These are phyloP conservation scores for Ophiocordyceps robertsii DNA, from an alignment of 2,329 filamentous ascomycete genomes.

Conservation along the genomic window DNA sequence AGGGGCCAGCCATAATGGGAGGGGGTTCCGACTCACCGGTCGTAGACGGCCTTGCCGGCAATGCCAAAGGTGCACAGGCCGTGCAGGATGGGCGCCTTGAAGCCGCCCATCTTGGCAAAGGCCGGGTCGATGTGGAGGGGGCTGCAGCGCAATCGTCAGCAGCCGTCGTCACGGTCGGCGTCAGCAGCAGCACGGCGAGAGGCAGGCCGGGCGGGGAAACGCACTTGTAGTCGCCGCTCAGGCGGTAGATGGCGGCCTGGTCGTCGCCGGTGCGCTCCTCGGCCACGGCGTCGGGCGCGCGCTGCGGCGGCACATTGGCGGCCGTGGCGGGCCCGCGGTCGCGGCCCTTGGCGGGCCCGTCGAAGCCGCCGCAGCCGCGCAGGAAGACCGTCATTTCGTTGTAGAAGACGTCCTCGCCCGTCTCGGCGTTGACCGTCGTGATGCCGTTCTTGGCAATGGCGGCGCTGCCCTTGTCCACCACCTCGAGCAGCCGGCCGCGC, in stretches of 20 bases:
- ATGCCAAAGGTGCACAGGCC: conserved; percentile 94
- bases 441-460: conserved; percentile 70
- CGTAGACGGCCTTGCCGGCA: conserved; percentile 77
- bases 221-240: conserved; percentile 84
- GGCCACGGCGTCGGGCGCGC: conserved; percentile 66
- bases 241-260: conserved; percentile 83
- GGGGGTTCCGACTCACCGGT: conserved; percentile 29
- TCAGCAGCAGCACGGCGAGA: conserved; percentile 2
- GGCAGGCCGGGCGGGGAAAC: too few species aligned
- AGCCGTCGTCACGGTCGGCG: neutral
- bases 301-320: conserved; percentile 62
- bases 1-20: too few species aligned
- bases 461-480: conserved; percentile 88
- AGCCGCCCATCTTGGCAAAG: conserved; percentile 90
- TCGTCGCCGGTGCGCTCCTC: conserved; percentile 81
- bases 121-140: conserved; percentile 90
- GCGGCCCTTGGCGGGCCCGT: conserved; percentile 60
- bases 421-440: conserved; percentile 73
- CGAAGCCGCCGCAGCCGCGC: conserved; percentile 81
- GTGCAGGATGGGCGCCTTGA: conserved; percentile 88
- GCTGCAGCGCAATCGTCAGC: conserved; percentile 17
- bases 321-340: conserved; percentile 73
- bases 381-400: conserved; percentile 93
- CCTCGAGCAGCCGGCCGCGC: conserved; percentile 73
- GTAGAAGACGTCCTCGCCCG: conserved; percentile 87